These are phyloP conservation scores for Penicillium angulare DNA, from an alignment of 495 filamentous ascomycete genomes.

Conservation along the genomic window DNA sequence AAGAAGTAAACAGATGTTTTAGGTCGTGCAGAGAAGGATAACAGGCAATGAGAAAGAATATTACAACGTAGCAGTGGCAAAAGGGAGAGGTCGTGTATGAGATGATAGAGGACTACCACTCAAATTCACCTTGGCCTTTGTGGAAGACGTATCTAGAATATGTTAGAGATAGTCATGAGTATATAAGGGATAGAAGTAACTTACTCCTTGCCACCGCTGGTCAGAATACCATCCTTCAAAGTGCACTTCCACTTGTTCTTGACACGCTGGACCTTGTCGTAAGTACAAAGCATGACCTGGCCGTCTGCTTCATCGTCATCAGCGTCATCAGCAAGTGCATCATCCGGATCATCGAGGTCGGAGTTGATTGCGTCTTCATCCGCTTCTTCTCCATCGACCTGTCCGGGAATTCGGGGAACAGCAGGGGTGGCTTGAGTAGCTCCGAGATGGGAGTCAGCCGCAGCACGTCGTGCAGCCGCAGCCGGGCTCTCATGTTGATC, in stretches of 20 bases:
- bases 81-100: background rate
- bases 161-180: constrained; percentile 3
- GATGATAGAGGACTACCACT: constrained; percentile 65
- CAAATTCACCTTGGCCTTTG: constrained; percentile 94
- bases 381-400: constrained; percentile 70
- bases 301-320: constrained; percentile 78
- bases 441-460: constrained; percentile 7
- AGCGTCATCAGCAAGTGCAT: constrained; percentile 69
- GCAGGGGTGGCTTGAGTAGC: background rate
- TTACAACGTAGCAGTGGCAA: background rate
- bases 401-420: constrained; percentile 25
- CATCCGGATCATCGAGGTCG: constrained; percentile 92
- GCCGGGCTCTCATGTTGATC: constrained; percentile 33
- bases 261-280: constrained; percentile 97
- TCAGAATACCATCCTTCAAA: constrained; percentile 94
- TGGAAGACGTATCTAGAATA: constrained; percentile 81
- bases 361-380: constrained; percentile 99
- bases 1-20: constrained; percentile 12
- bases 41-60: background rate
- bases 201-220: constrained; percentile 82
- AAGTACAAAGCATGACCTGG: constrained; percentile 96
- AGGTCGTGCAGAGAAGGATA: constrained; percentile 5
- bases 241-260: constrained; percentile 99
- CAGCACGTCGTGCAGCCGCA: constrained; percentile 12
- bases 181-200: constrained; percentile 23